Base-by-base conservation (phyloP, 2,329 filamentous ascomycete genomes). In the Fusarium xylarioides region DNA sequence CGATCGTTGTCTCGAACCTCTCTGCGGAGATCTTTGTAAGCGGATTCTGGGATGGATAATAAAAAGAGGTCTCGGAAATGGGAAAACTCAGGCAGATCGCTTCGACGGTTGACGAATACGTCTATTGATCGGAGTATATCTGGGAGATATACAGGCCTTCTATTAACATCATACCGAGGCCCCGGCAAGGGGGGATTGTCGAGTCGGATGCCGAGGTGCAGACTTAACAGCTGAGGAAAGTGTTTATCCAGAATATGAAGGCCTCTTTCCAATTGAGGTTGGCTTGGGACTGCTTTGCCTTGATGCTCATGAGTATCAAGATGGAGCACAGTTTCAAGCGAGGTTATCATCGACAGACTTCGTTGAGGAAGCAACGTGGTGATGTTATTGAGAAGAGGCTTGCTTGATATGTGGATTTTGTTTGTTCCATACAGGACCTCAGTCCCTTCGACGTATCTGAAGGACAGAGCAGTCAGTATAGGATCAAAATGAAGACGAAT, bases 371-470 rank as follows among this genome's bases (percentile, higher is more conserved):
- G 26, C 26, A 26, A 26, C 26, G 5, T 26, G 26, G 26, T 26
- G 26, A 26, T 26, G 26, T 26, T 26, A 26, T 26, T 26, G 26
- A 26, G 26, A 26, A 26, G 54, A 5, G 55, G 47, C 9, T 61
- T 15, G 28, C 49, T 60, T 4, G 49, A 52, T 5, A 68, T 56
- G 3, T 61, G 55, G 5, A 66, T 55, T 7, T 9, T 56, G 15
- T 66, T 68, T 23, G 62, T 56, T 7, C 34, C n/a, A 16, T 66
- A 68, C 1, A 66, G 15, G 9, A 61, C 16, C 16, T 38, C n/a
- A 8, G n/a, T 38, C 1, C 66, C 62, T 18, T 66, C 49, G 9
- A 4, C 8, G 21, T 65, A 68, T 8, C 65, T 68, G 5, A 3
- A 32, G 11, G 4, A 18, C 7, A 11, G 4, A 11, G 1, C 12